Conservation (phyloP, 306 rosid species). For the Cucurbita moschata region DNA sequence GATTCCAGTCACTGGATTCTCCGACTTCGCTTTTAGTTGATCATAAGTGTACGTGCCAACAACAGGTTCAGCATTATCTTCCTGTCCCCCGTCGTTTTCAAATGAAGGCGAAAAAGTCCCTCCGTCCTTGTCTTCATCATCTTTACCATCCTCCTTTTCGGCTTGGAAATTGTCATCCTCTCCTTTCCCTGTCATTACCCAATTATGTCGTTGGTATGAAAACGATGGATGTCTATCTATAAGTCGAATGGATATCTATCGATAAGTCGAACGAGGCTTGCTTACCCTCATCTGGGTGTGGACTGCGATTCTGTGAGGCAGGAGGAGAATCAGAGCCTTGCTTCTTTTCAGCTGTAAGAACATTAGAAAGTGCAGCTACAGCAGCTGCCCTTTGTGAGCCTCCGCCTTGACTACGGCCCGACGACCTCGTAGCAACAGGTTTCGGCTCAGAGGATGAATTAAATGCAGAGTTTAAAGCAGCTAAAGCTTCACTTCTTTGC, state of each 20-base stretch:
- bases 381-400: constrained; percentile 91
- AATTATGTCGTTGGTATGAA: no score
- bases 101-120: constrained; percentile 36
- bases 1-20: constrained; percentile 63
- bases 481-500: constrained; percentile 97
- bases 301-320: constrained; percentile 30
- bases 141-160: constrained; percentile 44
- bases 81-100: constrained; percentile 27
- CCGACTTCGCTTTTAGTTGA: constrained; percentile 72
- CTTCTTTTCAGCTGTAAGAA: constrained; percentile 88
- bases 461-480: constrained; percentile 83
- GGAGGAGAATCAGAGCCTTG: constrained; percentile 59
- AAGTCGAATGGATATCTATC: not conserved
- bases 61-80: constrained; percentile 24
- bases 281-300: constrained; percentile 63
- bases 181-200: constrained; percentile 21
- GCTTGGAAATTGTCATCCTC: constrained; percentile 42
- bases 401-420: constrained; percentile 45
- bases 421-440: constrained; percentile 28
- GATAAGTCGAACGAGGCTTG: not conserved
- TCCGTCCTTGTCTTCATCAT: constrained; percentile 45
- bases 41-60: constrained; percentile 53
- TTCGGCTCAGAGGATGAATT: constrained; percentile 48
- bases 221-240: no score
- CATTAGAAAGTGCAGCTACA: constrained; percentile 90